These are phyloP conservation scores for Alternaria triticimaculans DNA, from an alignment of 2,329 filamentous ascomycete genomes.

Conservation along the genomic window DNA sequence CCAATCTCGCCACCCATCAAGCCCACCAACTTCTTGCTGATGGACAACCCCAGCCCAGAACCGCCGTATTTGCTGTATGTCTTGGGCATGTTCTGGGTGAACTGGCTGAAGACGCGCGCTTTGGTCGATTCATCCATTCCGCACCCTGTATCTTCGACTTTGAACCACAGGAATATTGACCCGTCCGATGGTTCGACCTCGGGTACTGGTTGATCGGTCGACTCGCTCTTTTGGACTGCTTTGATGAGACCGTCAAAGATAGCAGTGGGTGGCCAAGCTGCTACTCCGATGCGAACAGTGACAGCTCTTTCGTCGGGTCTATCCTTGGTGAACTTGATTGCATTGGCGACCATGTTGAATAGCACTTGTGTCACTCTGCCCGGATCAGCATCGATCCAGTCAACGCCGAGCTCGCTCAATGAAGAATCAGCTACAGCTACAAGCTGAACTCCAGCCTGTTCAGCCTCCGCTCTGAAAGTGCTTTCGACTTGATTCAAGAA, in stretches of 20 bases:
- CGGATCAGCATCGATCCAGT: not conserved
- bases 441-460: not conserved
- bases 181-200: not conserved
- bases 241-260: constrained; percentile 1
- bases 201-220: not conserved
- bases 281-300: constrained; percentile 11
- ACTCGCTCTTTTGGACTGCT: not conserved
- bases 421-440: not conserved
- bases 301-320: constrained; percentile 15
- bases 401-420: not conserved
- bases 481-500: not conserved
- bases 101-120: constrained; percentile 27
- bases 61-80: constrained; percentile 34
- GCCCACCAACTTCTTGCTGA: constrained; percentile 30
- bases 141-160: constrained; percentile 6
- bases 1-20: constrained; percentile 34
- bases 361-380: not conserved
- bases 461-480: not conserved
- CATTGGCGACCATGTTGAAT: constrained; percentile 31
- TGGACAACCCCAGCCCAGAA: constrained; percentile 27
- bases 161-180: constrained; percentile 4
- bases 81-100: constrained; percentile 30
- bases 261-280: not conserved
- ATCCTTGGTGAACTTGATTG: constrained; percentile 38
- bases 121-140: constrained; percentile 8